Evolutionary conservation across 345 rosid species (phyloP), one percentile per base, ranked within the genome.

Genomic region (Garcia nutans): DNA sequence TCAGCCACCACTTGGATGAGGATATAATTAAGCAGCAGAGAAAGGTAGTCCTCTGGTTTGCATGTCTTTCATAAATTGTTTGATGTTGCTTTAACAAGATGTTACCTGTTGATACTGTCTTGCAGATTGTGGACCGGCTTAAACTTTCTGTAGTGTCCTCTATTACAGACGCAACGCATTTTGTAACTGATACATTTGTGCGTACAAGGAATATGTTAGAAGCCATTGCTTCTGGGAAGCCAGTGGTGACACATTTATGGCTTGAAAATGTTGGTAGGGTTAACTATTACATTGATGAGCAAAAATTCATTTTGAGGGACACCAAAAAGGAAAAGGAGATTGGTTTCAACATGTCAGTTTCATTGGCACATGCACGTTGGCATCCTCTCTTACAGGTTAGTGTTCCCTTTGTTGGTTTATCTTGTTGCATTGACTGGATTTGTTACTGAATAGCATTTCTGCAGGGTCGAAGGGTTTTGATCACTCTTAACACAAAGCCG

Each of bases 1-100:
- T 87, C 83, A 96, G 99, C 91, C 90, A 87, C 70, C 99, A 92
- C 85, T 84, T 96, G 85, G 91, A 93, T 77, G 96, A 86, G 68
- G 90, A 89, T 68, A 85, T 84, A 79, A 74, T 88, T 75, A 90
- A 84, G 86, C 96, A 88, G 76, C 98, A 88, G 87, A 88, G 76
- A 78, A 93, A 93, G 96, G 99, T 96, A 60, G 68, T 80, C 19
- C 31, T 72, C 56, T n/a, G 44, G 41, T 42, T 76, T 77, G 56
- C 65, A 57, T 55, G 24, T 23, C 28, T 16, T 77, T 69, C 0
- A 61, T 66, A 16, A 31, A 55, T 24, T 26, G 10, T 68, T 19
- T 20, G 0, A 57, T 42, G 33, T 44, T 70, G 63, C 12, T 76
- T 65, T 41, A 74, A 76, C 73, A 79, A 81, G 33, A 66, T 7